Conservation (phyloP, 176 grass and related monocot species). For the Triticum aestivum region DNA sequence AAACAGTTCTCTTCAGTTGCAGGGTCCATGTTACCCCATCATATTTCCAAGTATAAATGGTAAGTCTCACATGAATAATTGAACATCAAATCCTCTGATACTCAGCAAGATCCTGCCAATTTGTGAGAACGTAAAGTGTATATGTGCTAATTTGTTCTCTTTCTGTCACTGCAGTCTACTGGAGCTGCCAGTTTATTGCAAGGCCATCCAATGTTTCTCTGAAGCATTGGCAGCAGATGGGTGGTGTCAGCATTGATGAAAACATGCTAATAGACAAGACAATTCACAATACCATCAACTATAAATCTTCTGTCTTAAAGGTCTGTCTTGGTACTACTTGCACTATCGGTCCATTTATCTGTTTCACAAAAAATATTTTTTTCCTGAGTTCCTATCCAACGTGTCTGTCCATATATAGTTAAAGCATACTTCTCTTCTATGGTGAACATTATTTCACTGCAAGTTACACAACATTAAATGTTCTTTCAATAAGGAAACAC, state of each 20-base stretch:
- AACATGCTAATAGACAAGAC: constrained; percentile 90
- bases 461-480: not conserved
- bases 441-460: not conserved
- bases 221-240: constrained; percentile 96
- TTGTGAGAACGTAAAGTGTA: not conserved
- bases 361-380: not conserved
- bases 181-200: constrained; percentile 95
- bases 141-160: constrained; percentile 6
- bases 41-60: constrained; percentile 97
- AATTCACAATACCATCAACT: constrained; percentile 76
- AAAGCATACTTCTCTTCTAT: not conserved
- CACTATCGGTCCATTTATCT: constrained; percentile 4
- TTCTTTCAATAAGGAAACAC: not conserved
- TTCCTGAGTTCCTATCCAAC: not conserved
- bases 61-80: constrained; percentile 24
- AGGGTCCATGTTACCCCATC: constrained; percentile 94
- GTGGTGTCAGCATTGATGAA: constrained; percentile 77
- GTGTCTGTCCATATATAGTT: not conserved
- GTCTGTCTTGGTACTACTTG: constrained; percentile 38
- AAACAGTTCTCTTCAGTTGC: constrained; percentile 87
- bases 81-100: not conserved
- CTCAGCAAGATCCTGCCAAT: not conserved
- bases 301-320: constrained; percentile 81
- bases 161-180: constrained; percentile 60
- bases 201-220: constrained; percentile 83